phyloP scores from a whole-genome alignment of 2,329 filamentous ascomycete genomes.

The Trichoderma simmonsii region DNA sequence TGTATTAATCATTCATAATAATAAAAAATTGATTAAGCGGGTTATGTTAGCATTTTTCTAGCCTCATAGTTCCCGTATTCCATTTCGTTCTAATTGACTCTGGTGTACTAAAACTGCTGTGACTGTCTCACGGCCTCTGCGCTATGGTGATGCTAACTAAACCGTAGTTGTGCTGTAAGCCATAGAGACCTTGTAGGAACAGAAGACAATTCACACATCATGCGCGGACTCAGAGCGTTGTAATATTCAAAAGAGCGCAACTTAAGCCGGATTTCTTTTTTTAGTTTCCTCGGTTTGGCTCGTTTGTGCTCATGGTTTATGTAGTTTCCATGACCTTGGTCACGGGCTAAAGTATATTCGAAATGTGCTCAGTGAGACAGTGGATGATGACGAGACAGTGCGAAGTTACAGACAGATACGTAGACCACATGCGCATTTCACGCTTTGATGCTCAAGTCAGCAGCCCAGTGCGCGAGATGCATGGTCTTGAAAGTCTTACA shows the following conservation, averaged over 20 bases:
- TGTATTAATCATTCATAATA: background rate
- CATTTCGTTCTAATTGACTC: background rate
- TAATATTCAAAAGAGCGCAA: background rate
- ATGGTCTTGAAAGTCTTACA: background rate
- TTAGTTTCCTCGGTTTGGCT: background rate
- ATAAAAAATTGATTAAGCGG: background rate
- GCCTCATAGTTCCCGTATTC: background rate
- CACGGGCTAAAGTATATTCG: background rate
- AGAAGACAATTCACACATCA: background rate
- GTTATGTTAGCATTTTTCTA: background rate
- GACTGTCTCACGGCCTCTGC: background rate
- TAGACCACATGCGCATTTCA: background rate
- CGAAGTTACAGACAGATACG: background rate
- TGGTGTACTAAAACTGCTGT: background rate
- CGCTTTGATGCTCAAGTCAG: background rate
- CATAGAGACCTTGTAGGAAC: background rate
- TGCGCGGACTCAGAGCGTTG: background rate
- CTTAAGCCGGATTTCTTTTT: background rate
- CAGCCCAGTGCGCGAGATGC: background rate
- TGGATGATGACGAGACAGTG: slow-evolving; percentile 3
- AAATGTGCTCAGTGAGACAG: background rate
- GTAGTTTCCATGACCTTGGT: background rate
- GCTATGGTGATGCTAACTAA: background rate
- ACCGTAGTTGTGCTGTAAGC: background rate
- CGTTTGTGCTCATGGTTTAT: background rate